Base-by-base conservation (phyloP, 371 early-diverging fungal species). In the Fennellomyces sp. region DNA sequence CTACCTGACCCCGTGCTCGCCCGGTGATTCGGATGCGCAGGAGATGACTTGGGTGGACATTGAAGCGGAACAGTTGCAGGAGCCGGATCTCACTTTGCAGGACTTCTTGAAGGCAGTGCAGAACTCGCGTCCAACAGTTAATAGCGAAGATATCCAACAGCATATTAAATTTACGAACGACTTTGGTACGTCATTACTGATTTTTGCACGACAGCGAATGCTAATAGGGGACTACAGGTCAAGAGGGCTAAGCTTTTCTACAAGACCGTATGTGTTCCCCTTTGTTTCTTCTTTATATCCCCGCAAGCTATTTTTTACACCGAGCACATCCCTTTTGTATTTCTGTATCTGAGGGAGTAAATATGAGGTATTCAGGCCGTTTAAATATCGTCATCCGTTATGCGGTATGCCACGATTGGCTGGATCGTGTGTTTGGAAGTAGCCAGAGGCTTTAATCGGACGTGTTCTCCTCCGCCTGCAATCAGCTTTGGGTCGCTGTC, bases 31-130 rank as follows among this genome's bases (percentile, higher is more conserved):
- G n/a, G 86, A 83, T 0, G 97, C 97, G 0, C 67, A 84, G 21
- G 96, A 95, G 65, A 93, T 88, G 88, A 86, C 87, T 2, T 98
- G 98, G 98, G 86, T 85, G 53, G 89, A 93, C 38, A 88, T 97
- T 13, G 86, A 82, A 41, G 67, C 86, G 8, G 91, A 97, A 63
- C 91, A 97, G 68, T 69, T 98, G 58, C 66, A 94, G 70, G 98
- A 98, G 68, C 98, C 98, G 2, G 85, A 89, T 7, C 77, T 98
- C 62, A 91, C 92, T 0, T 63, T 91, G 11, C 67, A 81, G 15
- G 97, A 97, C 65, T 98, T 98, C 67, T 54, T 93, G 31, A 86
- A 89, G 72, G 92, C 97, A 0, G 87, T 94, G 26, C 73, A 85
- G 66, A 88, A 76, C 45, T 86, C 87, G 15, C 79, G 93, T 29